Evolutionary conservation across 345 rosid species (phyloP), one percentile per base, ranked within the genome.

Genomic region (Hibiscus syriacus): DNA sequence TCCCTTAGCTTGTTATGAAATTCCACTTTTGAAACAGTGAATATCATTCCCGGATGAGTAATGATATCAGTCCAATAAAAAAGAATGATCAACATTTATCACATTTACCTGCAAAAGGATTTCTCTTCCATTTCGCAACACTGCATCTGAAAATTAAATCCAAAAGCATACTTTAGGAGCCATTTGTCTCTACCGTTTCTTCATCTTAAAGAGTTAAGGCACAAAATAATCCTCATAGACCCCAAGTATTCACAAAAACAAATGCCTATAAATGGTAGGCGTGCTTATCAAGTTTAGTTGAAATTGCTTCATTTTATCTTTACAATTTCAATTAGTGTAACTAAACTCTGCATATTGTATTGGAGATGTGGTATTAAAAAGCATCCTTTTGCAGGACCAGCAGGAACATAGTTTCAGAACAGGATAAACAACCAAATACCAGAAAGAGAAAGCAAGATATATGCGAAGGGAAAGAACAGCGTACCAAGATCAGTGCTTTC

Each of bases 61-160:
- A 29, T 64, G 16, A 49, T 20, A 39, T n/a, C 30, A 17, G 45
- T 76, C 73, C 23, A 34, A 8, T 14, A 29, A 13, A 73, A 22
- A 34, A 26, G 13, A 45, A 63, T 4, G 54, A 54, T 41, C 32
- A 63, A 49, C 45, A 20, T 46, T 34, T 49, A 5, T 38, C 52
- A 26, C 22, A 36, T 29, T 68, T 76, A 90, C 98, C 89, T 90
- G 97, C 19, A 92, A 70, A 73, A 90, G 76, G 76, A 88, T 79
- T 87, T 92, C 98, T 55, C 82, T 82, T 83, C 98, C 98, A 76
- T 72, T 67, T 26, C 80, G 83, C 59, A 90, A 0, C 59, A 69
- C 79, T 3, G 81, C 82, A 74, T 85, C 97, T 88, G 79, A 75
- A n/a, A 73, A 67, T 36, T 30, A 55, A 79, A 69, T 30, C 70